Percentiles rank a stretch among this genome's conserved stretches.
Conservation (phyloP, 2,329 filamentous ascomycete genomes). For the Pseudocercospora ulei region DNA sequence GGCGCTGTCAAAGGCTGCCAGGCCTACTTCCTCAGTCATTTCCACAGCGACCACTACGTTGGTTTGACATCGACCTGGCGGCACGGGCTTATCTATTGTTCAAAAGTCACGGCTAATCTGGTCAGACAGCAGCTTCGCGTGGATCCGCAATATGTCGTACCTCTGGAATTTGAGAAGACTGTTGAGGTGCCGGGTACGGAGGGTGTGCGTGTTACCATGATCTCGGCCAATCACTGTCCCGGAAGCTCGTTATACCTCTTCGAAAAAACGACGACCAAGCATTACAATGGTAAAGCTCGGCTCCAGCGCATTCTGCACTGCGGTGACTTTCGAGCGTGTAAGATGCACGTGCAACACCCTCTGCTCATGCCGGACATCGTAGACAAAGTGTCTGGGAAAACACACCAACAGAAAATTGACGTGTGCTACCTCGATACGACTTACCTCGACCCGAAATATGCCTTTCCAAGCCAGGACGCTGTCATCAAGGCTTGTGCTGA, state of each 20-base stretch:
- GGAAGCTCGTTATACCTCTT: conserved; percentile 91
- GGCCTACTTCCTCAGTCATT: conserved; percentile 94
- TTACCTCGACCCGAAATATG: conserved; percentile 89
- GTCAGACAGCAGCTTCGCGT: conserved; percentile 79
- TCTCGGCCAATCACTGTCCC: conserved; percentile 91
- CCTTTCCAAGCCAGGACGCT: conserved; percentile 79
- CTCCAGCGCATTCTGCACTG: conserved; percentile 81
- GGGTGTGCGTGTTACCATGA: conserved; percentile 83
- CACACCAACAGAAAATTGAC: conserved; percentile 76
- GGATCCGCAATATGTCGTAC: conserved; percentile 72
- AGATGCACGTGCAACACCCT: conserved; percentile 71
- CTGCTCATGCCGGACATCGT: conserved; percentile 64
- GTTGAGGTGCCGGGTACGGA: conserved; percentile 71
- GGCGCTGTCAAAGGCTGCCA: conserved; percentile 84
- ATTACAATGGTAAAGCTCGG: conserved; percentile 45
- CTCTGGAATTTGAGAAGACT: conserved; percentile 72
- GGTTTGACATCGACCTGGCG: conserved; percentile 79
- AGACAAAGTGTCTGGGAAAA: conserved; percentile 61
- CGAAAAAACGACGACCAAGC: conserved; percentile 61
- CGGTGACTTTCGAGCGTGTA: conserved; percentile 87
- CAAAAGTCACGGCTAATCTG: conserved; percentile 79
- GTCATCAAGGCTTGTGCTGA: conserved; percentile 82
- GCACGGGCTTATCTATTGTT: conserved; percentile 95
- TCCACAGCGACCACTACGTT: conserved; percentile 95
- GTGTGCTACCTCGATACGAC: conserved; percentile 96